A percentile compares a stretch with the other conserved stretches of the same genome.
Conservation (phyloP, 2,329 filamentous ascomycete genomes). For the Colletotrichum euphorbiae region DNA sequence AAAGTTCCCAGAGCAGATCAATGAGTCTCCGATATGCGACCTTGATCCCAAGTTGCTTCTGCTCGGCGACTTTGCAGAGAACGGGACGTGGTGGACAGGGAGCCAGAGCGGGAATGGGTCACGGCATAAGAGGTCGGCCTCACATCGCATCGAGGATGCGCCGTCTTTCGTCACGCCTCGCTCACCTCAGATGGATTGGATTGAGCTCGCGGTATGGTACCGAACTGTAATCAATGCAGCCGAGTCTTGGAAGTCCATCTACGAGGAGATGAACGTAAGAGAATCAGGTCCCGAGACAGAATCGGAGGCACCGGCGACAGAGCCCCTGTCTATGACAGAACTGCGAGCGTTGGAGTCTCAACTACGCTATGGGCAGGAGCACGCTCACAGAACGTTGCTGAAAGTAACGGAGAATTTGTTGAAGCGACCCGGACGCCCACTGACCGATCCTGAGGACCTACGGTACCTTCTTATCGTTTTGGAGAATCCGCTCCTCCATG, state of each 20-base stretch:
- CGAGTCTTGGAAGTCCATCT: conserved; percentile 71
- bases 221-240: conserved; percentile 75
- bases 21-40: conserved; percentile 64
- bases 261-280: conserved; percentile 60
- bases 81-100: conserved; percentile 85
- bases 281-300: conserved; percentile 45
- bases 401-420: conserved; percentile 84
- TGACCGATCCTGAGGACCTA: conserved; percentile 76
- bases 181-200: conserved; percentile 81
- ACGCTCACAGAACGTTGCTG: conserved; percentile 76
- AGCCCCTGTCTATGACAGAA: conserved; percentile 48
- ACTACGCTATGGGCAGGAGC: conserved; percentile 70
- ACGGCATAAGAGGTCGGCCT: conserved; percentile 48
- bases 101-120: conserved; percentile 57
- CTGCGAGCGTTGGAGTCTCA: conserved; percentile 60
- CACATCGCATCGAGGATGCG: conserved; percentile 49
- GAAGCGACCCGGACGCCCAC: conserved; percentile 79
- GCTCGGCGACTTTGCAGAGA: conserved; percentile 81
- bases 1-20: conserved; percentile 49
- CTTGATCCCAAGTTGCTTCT: conserved; percentile 81
- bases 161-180: conserved; percentile 63
- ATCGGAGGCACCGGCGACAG: background rate
- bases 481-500: conserved; percentile 80
- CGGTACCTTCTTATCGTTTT: conserved; percentile 84
- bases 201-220: conserved; percentile 79